These are phyloP conservation scores for Microdochium trichocladiopsis DNA, from an alignment of 2,329 filamentous ascomycete species.

Conservation along the genomic window DNA sequence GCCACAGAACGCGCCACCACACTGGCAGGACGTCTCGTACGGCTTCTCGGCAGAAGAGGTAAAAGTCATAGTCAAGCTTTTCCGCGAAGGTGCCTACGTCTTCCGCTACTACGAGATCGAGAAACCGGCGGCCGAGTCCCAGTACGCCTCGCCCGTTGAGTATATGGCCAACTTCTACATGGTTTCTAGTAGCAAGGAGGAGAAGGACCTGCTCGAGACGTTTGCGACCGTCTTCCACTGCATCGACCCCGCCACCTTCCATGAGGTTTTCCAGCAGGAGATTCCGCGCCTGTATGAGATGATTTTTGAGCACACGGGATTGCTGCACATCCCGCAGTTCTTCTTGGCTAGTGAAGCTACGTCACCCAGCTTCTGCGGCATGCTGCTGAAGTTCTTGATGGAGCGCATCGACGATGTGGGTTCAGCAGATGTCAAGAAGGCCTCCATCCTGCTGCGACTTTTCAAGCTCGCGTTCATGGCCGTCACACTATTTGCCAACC, in stretches of 20 bases:
- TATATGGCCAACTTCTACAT: conserved; percentile 94
- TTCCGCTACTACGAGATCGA: conserved; percentile 97
- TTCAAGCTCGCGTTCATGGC: conserved; percentile 99
- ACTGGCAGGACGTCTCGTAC: conserved; percentile 94
- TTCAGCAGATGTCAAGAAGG: conserved; percentile 83
- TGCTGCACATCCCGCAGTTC: conserved; percentile 95
- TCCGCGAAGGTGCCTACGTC: conserved; percentile 91
- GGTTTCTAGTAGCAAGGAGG: conserved; percentile 87
- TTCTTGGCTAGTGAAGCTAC: conserved; percentile 98
- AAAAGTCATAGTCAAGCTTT: conserved; percentile 91
- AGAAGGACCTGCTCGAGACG: conserved; percentile 93
- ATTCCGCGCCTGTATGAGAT: conserved; percentile 96
- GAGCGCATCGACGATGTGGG: conserved; percentile 92
- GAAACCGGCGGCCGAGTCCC: conserved; percentile 64
- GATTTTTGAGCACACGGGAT: conserved; percentile 91
- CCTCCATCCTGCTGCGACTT: conserved; percentile 83
- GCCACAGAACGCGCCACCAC: conserved; percentile 67
- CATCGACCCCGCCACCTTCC: conserved; percentile 95
- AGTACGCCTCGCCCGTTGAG: conserved; percentile 77
- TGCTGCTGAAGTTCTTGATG: conserved; percentile 97
- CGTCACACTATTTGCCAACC: conserved; percentile 86
- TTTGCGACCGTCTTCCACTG: conserved; percentile 98
- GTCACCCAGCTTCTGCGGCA: conserved; percentile 93
- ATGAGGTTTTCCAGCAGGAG: conserved; percentile 96
- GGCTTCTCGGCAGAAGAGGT: conserved; percentile 98